These are phyloP conservation scores for Rosellinia necatrix DNA, from an alignment of 2,329 filamentous ascomycete species.

Conservation along the genomic window DNA sequence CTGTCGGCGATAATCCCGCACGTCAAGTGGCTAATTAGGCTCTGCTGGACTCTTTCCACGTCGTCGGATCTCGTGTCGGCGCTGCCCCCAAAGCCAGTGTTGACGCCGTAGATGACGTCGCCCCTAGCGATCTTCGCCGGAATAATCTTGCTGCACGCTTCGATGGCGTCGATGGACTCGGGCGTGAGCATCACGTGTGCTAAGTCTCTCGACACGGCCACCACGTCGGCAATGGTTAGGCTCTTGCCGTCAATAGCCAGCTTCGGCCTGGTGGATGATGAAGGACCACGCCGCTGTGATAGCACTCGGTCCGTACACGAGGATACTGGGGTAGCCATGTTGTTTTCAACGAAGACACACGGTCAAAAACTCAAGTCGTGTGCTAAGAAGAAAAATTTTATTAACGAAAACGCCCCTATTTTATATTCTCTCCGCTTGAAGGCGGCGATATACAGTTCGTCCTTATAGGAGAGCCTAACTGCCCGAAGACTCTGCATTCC, in stretches of 20 bases:
- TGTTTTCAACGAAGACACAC: not conserved
- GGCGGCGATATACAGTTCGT: not conserved
- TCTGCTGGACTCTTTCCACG: constrained; percentile 8
- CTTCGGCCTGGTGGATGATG: not conserved
- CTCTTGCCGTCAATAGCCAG: constrained; percentile 5
- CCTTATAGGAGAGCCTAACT: not conserved
- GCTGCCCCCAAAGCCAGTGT: constrained; percentile 20
- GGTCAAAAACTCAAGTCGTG: not conserved
- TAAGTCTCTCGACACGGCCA: constrained; percentile 10
- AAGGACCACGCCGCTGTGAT: constrained; percentile 2
- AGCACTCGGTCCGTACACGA: constrained; percentile 1
- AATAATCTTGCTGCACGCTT: constrained; percentile 13
- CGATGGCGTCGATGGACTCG: constrained; percentile 8
- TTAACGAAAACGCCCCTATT: not conserved
- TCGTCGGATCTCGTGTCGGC: constrained; percentile 15
- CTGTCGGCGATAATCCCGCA: not conserved
- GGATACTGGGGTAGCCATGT: not conserved
- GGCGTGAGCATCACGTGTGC: constrained; percentile 6
- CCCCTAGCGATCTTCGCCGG: constrained; percentile 3
- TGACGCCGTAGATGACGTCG: constrained; percentile 16
- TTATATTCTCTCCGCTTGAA: not conserved
- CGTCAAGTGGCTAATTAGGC: constrained; percentile 12
- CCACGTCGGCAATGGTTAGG: constrained; percentile 13
- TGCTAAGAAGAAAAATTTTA: not conserved
- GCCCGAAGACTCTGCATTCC: not conserved